Evolutionary conservation across 108 stramenopile genomes (phyloP).

Genomic region (Pseudonitzschia pungens): DNA sequence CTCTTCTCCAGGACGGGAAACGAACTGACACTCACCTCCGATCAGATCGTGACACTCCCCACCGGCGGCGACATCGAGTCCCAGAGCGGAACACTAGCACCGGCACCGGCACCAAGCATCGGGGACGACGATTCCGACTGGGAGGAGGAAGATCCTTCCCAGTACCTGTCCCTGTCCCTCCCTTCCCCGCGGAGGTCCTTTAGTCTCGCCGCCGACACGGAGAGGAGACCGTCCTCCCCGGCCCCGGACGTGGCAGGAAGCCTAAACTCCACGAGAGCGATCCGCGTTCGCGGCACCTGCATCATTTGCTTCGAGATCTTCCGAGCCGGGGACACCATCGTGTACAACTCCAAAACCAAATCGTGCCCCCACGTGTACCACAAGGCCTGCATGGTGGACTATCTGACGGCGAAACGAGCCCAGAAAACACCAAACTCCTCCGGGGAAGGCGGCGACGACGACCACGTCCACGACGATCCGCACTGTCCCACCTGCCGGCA

Average conservation of each 20-base stretch:
- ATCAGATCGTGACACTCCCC: not conserved
- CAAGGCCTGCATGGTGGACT: slow-evolving; percentile 1
- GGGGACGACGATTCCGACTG: not conserved
- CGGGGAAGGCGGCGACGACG: not conserved
- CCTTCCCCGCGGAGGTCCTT: not conserved
- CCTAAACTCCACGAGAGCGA: not conserved
- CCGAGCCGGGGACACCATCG: slow-evolving; percentile 2
- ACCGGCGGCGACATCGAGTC: not conserved
- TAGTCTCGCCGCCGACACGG: no score
- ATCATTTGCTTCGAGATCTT: slow-evolving; percentile 4
- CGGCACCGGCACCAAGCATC: no score
- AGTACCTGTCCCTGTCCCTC: not conserved
- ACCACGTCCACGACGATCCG: not conserved
- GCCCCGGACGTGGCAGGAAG: not conserved
- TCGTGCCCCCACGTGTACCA: slow-evolving; percentile 11
- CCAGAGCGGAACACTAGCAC: not conserved
- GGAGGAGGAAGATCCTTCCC: slow-evolving; percentile 4
- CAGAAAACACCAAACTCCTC: not conserved
- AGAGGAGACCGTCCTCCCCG: not conserved
- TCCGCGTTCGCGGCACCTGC: not conserved
- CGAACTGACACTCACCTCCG: not conserved
- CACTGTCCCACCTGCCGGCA: slow-evolving; percentile 11
- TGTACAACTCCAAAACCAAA: not conserved
- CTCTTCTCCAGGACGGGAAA: not conserved
- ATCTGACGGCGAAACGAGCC: not conserved